A percentile compares a stretch with the other conserved stretches of the same genome.
Conservation (phyloP, 2,329 filamentous ascomycete species). For the Hymenoscyphus scutula region DNA sequence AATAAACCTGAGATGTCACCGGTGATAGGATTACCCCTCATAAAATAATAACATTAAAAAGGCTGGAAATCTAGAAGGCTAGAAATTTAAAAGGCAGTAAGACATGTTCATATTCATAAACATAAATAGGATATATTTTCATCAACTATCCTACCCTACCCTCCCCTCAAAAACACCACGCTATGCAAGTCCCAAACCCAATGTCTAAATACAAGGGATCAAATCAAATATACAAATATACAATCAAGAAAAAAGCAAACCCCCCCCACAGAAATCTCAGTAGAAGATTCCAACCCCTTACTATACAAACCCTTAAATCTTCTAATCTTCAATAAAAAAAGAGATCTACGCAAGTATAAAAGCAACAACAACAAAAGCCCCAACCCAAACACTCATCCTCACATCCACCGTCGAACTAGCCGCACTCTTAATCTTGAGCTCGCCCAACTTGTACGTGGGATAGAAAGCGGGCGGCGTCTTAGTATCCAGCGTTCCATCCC, state of each 20-base stretch:
- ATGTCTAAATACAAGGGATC: background rate
- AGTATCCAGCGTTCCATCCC: slow-evolving; percentile 62
- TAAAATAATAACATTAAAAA: too few relatives aligned
- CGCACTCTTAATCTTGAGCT: slow-evolving; percentile 12
- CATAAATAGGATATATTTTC: background rate
- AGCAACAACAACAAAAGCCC: background rate
- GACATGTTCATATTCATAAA: too few relatives aligned
- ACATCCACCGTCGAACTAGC: background rate
- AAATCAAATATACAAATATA: too few relatives aligned
- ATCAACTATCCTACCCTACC: too few relatives aligned
- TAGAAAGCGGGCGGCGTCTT: slow-evolving; percentile 22
- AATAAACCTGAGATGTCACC: too few relatives aligned
- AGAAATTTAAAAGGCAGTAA: background rate
- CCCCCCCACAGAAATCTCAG: too few relatives aligned
- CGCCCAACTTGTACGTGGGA: slow-evolving; percentile 24
- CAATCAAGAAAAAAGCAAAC: background rate
- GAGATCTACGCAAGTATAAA: background rate
- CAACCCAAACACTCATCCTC: slow-evolving; percentile 5
- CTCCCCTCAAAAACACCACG: background rate
- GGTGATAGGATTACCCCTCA: too few relatives aligned
- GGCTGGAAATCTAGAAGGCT: too few relatives aligned
- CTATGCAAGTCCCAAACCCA: background rate
- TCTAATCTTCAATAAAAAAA: too few relatives aligned
- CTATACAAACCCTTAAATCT: background rate
- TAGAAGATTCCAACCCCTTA: background rate